phyloP scores from a whole-genome alignment of 495 filamentous ascomycete genomes.

The Penicillium cosmopolitanum region DNA sequence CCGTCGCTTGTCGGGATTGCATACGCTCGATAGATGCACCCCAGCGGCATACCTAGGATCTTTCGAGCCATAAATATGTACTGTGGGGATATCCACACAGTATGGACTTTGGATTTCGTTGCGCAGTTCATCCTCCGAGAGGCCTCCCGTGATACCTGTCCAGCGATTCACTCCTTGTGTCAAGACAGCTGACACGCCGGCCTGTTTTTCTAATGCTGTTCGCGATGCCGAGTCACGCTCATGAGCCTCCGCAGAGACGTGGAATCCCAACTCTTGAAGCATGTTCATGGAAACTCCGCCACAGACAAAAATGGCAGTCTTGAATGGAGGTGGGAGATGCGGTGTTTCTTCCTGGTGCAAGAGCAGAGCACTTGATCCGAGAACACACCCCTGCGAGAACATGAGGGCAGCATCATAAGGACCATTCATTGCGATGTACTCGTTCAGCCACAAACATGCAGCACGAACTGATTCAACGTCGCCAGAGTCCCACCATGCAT shows the following conservation, averaged over 20 bases:
- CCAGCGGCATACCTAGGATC: conserved; percentile 60
- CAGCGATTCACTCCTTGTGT: conserved; percentile 33
- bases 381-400: conserved; percentile 62
- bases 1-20: conserved; percentile 48
- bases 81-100: conserved; percentile 60
- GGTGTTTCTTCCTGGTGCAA: conserved; percentile 41
- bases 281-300: conserved; percentile 53
- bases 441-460: conserved; percentile 50
- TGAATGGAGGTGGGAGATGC: conserved; percentile 52
- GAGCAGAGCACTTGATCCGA: conserved; percentile 51
- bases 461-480: conserved; percentile 38
- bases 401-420: conserved; percentile 64
- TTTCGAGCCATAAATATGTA: conserved; percentile 62
- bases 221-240: conserved; percentile 37
- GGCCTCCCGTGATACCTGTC: conserved; percentile 31
- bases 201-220: conserved; percentile 34
- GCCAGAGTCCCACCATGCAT: conserved; percentile 51
- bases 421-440: conserved; percentile 50
- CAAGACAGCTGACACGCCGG: conserved; percentile 33
- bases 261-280: conserved; percentile 54
- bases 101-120: conserved; percentile 41
- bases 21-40: conserved; percentile 59
- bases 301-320: conserved; percentile 62
- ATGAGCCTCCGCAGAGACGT: conserved; percentile 46
- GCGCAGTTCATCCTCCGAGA: conserved; percentile 58